Percentiles rank a stretch among this genome's conserved stretches.
phyloP scores from a whole-genome alignment of 441 rosid species.

The Jatropha podagrica region DNA sequence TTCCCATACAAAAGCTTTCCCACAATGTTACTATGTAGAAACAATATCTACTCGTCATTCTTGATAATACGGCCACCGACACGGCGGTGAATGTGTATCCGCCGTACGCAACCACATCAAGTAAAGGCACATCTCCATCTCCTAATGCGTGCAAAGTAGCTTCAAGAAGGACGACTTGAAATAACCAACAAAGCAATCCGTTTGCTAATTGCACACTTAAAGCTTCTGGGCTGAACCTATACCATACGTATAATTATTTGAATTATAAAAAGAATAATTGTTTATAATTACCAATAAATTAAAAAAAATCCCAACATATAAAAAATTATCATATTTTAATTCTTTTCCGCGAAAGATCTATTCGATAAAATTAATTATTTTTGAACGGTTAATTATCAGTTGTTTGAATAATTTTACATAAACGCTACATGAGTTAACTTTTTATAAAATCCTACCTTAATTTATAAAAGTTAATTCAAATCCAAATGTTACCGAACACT shows the following conservation, averaged over 20 bases:
- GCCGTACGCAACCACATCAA: conserved; percentile 29
- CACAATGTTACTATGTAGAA: conserved; percentile 23
- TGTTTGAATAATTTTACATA: too few species aligned
- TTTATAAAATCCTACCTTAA: too few species aligned
- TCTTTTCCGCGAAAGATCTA: too few species aligned
- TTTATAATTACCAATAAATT: too few species aligned
- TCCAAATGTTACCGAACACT: too few species aligned
- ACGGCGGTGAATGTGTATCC: conserved; percentile 26
- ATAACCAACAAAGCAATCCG: conserved; percentile 35
- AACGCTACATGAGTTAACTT: too few species aligned
- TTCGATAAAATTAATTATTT: too few species aligned
- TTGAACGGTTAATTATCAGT: too few species aligned
- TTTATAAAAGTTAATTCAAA: too few species aligned
- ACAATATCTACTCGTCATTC: conserved; percentile 8
- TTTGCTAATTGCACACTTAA: conserved; percentile 22
- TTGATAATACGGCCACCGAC: conserved; percentile 5
- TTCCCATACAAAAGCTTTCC: conserved; percentile 31
- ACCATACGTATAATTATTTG: background rate
- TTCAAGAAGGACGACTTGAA: conserved; percentile 33
- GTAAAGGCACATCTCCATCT: conserved; percentile 27
- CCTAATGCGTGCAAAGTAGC: conserved; percentile 28
- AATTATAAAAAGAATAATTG: too few species aligned
- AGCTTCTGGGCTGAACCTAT: conserved; percentile 38
- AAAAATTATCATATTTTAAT: too few species aligned
- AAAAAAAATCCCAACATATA: too few species aligned